Conservation (phyloP, 1,139 yeast genomes). For the Suhomyces bribrorum region DNA sequence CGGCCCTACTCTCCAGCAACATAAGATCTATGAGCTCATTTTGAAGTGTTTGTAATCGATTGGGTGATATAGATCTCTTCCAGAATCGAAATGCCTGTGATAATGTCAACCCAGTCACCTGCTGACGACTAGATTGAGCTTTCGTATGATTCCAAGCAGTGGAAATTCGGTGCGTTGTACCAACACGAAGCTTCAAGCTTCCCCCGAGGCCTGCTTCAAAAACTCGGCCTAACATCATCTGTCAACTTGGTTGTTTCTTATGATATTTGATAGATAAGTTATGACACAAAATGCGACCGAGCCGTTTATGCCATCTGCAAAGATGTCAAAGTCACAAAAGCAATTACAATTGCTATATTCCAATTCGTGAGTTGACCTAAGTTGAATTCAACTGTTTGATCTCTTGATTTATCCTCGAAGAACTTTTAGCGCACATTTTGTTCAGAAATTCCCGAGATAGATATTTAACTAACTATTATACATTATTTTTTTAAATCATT, state of each 20-base stretch:
- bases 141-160: too few relatives aligned
- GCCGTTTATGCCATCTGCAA: too few relatives aligned
- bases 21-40: slow-evolving; percentile 37
- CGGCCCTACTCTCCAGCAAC: slow-evolving; percentile 27
- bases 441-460: too few relatives aligned
- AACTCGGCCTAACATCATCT: background rate
- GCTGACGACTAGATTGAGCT: background rate
- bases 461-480: background rate
- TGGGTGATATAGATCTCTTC: slow-evolving; percentile 32
- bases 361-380: background rate
- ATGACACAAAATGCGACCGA: background rate
- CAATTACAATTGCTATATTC: too few relatives aligned
- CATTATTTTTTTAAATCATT: background rate
- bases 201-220: background rate
- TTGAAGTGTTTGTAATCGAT: slow-evolving; percentile 34
- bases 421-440: too few relatives aligned
- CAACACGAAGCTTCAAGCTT: too few relatives aligned
- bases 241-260: too few relatives aligned
- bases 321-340: too few relatives aligned
- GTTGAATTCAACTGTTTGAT: too few relatives aligned
- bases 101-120: background rate
- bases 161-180: too few relatives aligned
- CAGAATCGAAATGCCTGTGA: slow-evolving; percentile 21
- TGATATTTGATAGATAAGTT: background rate
- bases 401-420: too few relatives aligned